Base-by-base conservation (phyloP, 2,329 filamentous ascomycete species). In the Fusarium longipes region DNA sequence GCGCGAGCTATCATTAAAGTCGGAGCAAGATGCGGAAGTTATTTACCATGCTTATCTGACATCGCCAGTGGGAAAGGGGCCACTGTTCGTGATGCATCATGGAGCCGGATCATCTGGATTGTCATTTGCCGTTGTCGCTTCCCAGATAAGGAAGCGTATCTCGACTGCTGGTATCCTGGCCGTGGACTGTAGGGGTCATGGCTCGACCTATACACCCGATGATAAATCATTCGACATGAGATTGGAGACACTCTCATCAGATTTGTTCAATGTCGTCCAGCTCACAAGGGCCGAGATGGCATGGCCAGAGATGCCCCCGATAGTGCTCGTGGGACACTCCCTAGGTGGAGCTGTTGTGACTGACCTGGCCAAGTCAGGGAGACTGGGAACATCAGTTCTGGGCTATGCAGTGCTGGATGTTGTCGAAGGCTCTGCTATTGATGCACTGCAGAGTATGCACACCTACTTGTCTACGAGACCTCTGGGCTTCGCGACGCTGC, bases 351-450 rank as follows among this genome's bases (percentile, higher is more conserved):
- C 95, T 8, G 92, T 98, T 0, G 89, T 97, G 10, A 96, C 93
- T 1, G 89, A 97, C 73, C 83, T 96, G 56, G 93, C 94, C 14
- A 88, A 86, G 73, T 84, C 84, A 18, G 87, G 87, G 2, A 81
- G 83, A 36, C 81, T 97, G 33, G 92, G 91, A 2, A 77, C 80
- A 35, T 85, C 89, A 25, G 77, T 98, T 2, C 82, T 98, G 17
- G 96, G 93, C 20, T 97, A 95, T 78, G 92, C 89, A 5, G 94
- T 98, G 9, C 83, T 99, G 17, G 96, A 99, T 78, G 93, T 99
- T 6, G 96, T 99, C 27, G 96, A 99, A 79, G 92, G 96, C 12
- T 97, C 93, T 1, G 96, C 96, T 32, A 95, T 99, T 78, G 96
- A 98, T 77, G 95, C 96, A 4, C 84, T 99, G 52, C 89, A 93